These are phyloP conservation scores for Gnaphalium uliginosum DNA, from an alignment of 129 eudicot genomes.

Conservation along the genomic window DNA sequence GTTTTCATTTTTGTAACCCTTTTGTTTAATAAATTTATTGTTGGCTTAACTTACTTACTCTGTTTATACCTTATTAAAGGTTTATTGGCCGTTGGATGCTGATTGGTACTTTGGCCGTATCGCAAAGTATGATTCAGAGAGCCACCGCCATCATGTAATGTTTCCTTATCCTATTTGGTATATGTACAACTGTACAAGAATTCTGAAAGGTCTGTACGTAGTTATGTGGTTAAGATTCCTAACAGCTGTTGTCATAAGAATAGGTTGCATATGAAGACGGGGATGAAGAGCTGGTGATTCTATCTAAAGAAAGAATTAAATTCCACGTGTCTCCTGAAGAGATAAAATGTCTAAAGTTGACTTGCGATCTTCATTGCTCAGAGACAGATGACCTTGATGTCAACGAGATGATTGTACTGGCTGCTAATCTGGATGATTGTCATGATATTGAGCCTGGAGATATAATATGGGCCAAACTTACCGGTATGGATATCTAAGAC, in stretches of 20 bases:
- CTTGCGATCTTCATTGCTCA: constrained; percentile 40
- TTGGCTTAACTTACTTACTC: constrained; percentile 13
- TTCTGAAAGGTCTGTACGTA: background rate
- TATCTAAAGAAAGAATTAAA: constrained; percentile 69
- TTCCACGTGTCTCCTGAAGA: constrained; percentile 72
- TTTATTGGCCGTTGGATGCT: constrained; percentile 97
- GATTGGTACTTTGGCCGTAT: constrained; percentile 81
- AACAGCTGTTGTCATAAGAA: constrained; percentile 16
- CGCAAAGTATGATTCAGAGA: constrained; percentile 49
- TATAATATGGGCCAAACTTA: constrained; percentile 94
- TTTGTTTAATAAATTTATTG: background rate
- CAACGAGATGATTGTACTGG: constrained; percentile 81
- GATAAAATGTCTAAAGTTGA: constrained; percentile 58
- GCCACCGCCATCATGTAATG: constrained; percentile 73
- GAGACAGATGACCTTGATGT: constrained; percentile 73
- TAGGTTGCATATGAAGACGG: constrained; percentile 88
- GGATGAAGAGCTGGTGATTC: constrained; percentile 66
- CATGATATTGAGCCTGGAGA: constrained; percentile 90
- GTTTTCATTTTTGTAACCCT: constrained; percentile 23
- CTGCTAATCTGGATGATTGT: constrained; percentile 88
- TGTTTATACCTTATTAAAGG: constrained; percentile 40
- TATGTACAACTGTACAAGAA: background rate
- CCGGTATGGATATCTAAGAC: constrained; percentile 51
- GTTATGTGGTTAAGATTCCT: constrained; percentile 7
- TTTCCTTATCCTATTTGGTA: constrained; percentile 23